These are phyloP conservation scores for Scheffersomyces lignicola DNA, from an alignment of 1,139 yeast species.

Conservation along the genomic window DNA sequence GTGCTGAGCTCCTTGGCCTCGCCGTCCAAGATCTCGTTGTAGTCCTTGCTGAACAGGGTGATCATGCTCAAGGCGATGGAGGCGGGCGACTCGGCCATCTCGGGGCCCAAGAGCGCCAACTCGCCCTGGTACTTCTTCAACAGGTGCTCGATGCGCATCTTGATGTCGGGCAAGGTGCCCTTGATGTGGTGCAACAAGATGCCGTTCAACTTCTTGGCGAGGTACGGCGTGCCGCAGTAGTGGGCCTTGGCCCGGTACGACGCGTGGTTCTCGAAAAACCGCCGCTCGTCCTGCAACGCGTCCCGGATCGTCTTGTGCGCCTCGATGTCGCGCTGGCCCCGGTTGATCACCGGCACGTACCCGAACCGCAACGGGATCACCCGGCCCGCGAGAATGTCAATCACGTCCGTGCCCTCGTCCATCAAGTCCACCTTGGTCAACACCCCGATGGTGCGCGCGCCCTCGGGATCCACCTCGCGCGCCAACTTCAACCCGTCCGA, in stretches of 20 bases:
- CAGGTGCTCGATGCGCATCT: slow-evolving; percentile 82
- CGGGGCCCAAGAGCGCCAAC: slow-evolving; percentile 76
- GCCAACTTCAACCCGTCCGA: slow-evolving; percentile 96
- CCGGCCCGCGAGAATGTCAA: slow-evolving; percentile 93
- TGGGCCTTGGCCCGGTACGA: slow-evolving; percentile 84
- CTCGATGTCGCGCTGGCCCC: slow-evolving; percentile 97
- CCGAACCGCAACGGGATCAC: slow-evolving; percentile 95
- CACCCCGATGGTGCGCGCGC: slow-evolving; percentile 94
- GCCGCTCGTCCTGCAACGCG: slow-evolving; percentile 79
- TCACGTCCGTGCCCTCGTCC: slow-evolving; percentile 99
- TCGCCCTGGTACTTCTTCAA: slow-evolving; percentile 83
- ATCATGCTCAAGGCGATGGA: slow-evolving; percentile 88
- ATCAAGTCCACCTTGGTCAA: slow-evolving; percentile 94
- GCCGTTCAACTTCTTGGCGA: slow-evolving; percentile 89
- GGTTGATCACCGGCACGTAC: slow-evolving; percentile 94
- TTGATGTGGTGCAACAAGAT: slow-evolving; percentile 92
- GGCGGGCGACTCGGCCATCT: slow-evolving; percentile 81
- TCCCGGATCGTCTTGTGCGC: slow-evolving; percentile 81
- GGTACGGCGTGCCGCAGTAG: slow-evolving; percentile 92
- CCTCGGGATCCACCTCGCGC: slow-evolving; percentile 97
- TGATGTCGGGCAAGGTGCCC: slow-evolving; percentile 91
- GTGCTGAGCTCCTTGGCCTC: slow-evolving; percentile 86
- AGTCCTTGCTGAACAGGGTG: slow-evolving; percentile 90
- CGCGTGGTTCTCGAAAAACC: slow-evolving; percentile 74
- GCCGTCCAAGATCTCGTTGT: slow-evolving; percentile 89